phyloP scores from a whole-genome alignment of 495 filamentous ascomycete genomes.

The Pyronema domesticum region DNA sequence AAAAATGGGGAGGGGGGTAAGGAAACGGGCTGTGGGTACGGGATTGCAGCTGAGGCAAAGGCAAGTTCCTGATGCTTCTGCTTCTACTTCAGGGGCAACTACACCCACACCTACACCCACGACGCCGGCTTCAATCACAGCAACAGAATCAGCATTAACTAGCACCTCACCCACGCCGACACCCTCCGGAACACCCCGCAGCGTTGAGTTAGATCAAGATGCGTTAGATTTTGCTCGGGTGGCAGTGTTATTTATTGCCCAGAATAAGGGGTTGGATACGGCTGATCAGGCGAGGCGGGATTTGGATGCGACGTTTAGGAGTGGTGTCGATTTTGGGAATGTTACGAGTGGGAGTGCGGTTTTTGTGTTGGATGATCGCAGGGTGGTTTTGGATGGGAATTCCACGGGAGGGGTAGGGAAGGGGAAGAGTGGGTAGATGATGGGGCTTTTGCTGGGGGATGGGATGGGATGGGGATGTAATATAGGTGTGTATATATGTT shows the following conservation, averaged over 20 bases:
- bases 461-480: conserved; percentile 1
- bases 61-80: conserved; percentile 1
- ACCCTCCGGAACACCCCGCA: too few relatives aligned
- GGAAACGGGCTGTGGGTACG: conserved; percentile 5
- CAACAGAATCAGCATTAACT: conserved; percentile 12
- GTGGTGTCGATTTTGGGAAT: conserved; percentile 20
- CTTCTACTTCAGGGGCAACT: conserved; percentile 11
- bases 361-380: conserved; percentile 17
- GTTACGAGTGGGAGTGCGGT: conserved; percentile 9
- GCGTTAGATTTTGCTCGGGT: conserved; percentile 50
- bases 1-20: conserved; percentile 7
- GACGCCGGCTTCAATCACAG: conserved; percentile 19
- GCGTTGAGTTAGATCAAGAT: conserved; percentile 26
- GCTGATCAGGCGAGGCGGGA: conserved; percentile 40
- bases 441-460: conserved; percentile 9
- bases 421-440: background rate
- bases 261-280: conserved; percentile 32
- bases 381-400: conserved; percentile 8
- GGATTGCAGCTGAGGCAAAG: conserved; percentile 7
- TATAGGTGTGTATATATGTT: background rate
- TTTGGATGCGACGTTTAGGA: conserved; percentile 37
- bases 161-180: background rate
- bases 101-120: conserved; percentile 11
- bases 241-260: conserved; percentile 43
- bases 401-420: background rate